Base-by-base conservation (phyloP, 164 flowering plant genomes). In the Piper longum region DNA sequence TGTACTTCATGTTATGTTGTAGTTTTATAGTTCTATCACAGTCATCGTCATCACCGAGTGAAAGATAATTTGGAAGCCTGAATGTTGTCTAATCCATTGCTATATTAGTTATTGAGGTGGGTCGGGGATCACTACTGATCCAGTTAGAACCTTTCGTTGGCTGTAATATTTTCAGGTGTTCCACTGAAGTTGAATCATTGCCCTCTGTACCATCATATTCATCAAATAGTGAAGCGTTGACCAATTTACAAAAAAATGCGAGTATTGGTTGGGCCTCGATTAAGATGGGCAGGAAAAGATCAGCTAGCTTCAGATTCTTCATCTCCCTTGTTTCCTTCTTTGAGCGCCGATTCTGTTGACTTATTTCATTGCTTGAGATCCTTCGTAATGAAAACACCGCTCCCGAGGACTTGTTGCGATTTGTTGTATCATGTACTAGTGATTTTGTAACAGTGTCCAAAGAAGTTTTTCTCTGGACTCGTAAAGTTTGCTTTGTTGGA, bases 381-480 rank as follows among this genome's bases (percentile, higher is more conserved):
- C 36, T 26, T 26, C 1, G 79, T 39, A 81, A 77, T 39, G 80
- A 77, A 61, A 72, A 64, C 64, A 61, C 75, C 42, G 55, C 67
- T 41, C 86, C 90, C 39, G 86, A 82, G 63, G 87, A 86, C 55
- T 77, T 88, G 61, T 61, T 41, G 67, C 73, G 82, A 73, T 73
- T 93, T 70, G 72, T 74, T 39, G 69, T 92, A 60, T 81, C 68
- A 68, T 92, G 98, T 71, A 88, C 87, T 41, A 92, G 88, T 77
- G 98, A 92, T 77, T 92, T 93, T 69, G 72, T 83, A 16, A 82
- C 90, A 48, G 85, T 84, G 58, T 79, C 82, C 43, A 89, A 81
- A 77, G 85, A 80, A 75, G 98, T 89, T 64, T 81, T 76, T 75
- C 64, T 93, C n/a, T 81, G 98, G 80, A 85, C 96, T 70, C 95